Conservation (phyloP, 441 rosid genomes). For the Populus tomentosa region DNA sequence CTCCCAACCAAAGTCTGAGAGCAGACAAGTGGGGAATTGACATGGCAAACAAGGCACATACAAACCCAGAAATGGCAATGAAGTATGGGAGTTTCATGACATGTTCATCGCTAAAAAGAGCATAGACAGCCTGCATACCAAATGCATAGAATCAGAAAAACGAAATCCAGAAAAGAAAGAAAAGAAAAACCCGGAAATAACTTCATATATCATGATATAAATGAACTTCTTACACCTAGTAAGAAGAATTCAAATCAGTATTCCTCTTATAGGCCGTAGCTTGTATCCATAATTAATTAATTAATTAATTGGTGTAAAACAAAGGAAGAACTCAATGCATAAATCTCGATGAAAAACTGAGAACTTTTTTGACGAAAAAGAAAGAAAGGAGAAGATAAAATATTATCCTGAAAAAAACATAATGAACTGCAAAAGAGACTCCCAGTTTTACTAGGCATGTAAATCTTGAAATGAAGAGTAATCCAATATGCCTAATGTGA, state of each 20-base stretch:
- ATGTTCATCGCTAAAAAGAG: conserved; percentile 60
- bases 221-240: neutral
- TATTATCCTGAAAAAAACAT: neutral
- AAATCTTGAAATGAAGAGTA: neutral
- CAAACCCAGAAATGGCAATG: conserved; percentile 72
- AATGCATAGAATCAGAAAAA: conserved; percentile 8
- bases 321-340: neutral
- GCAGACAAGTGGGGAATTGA: conserved; percentile 85
- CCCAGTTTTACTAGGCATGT: neutral
- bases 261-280: neutral
- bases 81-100: conserved; percentile 71
- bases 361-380: neutral
- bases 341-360: neutral
- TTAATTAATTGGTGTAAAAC: neutral
- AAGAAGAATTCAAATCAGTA: conserved; percentile 2
- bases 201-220: neutral
- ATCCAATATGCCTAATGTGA: conserved; percentile 1
- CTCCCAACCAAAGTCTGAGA: conserved; percentile 76
- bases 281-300: neutral
- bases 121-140: conserved; percentile 73
- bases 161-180: neutral
- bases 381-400: neutral
- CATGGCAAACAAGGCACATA: conserved; percentile 75
- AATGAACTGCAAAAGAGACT: neutral
- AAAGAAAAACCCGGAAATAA: neutral